Evolutionary conservation across 257 asterid genomes (phyloP), one percentile per base, ranked within the genome.

Genomic region (Pogostemon cablin): DNA sequence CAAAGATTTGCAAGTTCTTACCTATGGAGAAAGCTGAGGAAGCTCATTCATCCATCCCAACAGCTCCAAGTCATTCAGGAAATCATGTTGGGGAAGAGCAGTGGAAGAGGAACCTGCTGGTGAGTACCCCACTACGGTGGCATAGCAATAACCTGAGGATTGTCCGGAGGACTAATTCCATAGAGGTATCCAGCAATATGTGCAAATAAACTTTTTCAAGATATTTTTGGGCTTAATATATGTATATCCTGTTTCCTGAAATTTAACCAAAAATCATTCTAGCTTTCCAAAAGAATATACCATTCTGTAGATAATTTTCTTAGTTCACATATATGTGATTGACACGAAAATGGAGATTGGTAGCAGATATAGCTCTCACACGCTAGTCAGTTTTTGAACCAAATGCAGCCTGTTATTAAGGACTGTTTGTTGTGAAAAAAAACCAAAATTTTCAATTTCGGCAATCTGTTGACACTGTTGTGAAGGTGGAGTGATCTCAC

Each of bases 371-470:
- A 68, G 99, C 97, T 81, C 99, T 84, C 49, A 95, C 98, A 73
- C 99, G 99, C 99, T 98, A 95, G 83, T 95, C 97, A 2, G 98
- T 95, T 83, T 91, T 91, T 2, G 98, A 83, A n/a, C 90, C 93
- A 72, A 81, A 88, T 60, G 95, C 86, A 49, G 91, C 86, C 78
- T 95, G 99, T 82, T 89, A 97, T 49, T 88, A 95, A 3, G 99
- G 99, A 82, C 99, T 95, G 3, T 90, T 95, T 0, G 99, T 95
- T 49, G 97, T 17, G 60, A 44, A 6, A 69, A 40, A 69, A 4
- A 93, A 93, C 99, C 96, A 15, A 15, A 15, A 15, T 91, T 95
- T 84, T 95, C 97, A 32, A 95, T 88, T 81, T 91, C 98, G 3
- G 99, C 98, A 79, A 95, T 91, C 69, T 91, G 98, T 57, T 91